Evolutionary conservation across 345 rosid genomes (phyloP).

Genomic region (Diplotaxis tenuifolia): DNA sequence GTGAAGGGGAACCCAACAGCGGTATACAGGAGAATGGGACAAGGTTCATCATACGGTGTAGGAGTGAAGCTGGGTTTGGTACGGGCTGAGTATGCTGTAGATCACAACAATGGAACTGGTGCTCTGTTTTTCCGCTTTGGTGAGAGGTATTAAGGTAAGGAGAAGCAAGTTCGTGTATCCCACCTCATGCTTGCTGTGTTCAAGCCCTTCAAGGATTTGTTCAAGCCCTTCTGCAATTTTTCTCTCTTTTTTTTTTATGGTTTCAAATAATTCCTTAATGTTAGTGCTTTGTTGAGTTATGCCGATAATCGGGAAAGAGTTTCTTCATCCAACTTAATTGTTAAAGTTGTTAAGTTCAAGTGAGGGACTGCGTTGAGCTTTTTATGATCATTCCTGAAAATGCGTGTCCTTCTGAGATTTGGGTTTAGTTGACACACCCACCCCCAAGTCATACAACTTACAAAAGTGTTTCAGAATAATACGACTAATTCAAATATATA

Average conservation of each 20-base stretch:
- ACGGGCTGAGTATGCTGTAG: conserved; percentile 93
- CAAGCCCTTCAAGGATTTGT: conserved; percentile 22
- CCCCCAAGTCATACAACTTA: background rate
- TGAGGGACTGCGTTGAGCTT: conserved; percentile 4
- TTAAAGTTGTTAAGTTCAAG: conserved; percentile 6
- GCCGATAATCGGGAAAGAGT: conserved; percentile 13
- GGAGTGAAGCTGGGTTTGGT: conserved; percentile 92
- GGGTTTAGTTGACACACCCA: background rate
- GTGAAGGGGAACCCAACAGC: conserved; percentile 98
- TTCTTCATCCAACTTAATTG: conserved; percentile 13
- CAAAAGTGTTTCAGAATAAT: background rate
- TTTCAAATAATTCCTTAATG: conserved; percentile 25
- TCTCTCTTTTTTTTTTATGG: background rate
- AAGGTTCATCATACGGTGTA: conserved; percentile 87
- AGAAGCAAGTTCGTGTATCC: conserved; percentile 16
- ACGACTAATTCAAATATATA: background rate
- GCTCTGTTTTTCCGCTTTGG: conserved; percentile 94
- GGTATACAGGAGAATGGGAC: conserved; percentile 87
- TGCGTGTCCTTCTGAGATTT: background rate
- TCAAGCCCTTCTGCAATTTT: conserved; percentile 7
- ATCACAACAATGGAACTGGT: conserved; percentile 86
- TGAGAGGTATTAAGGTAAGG: conserved; percentile 67
- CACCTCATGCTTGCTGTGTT: too few relatives aligned
- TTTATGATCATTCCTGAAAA: background rate
- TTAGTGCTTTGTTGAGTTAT: conserved; percentile 24